These are phyloP conservation scores for Fraxinus cuspidata DNA, from an alignment of 257 asterid species.

Conservation along the genomic window DNA sequence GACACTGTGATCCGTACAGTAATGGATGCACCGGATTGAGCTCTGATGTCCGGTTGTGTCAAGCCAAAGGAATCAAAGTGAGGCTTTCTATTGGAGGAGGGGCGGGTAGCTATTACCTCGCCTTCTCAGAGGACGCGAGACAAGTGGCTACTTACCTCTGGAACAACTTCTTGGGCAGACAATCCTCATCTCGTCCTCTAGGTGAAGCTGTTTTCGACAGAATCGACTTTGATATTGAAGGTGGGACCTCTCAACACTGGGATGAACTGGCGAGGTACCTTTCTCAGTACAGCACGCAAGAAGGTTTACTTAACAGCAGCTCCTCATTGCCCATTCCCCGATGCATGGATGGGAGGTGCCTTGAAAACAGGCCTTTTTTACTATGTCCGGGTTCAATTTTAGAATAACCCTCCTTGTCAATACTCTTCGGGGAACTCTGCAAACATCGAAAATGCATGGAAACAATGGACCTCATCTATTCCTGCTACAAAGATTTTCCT, in stretches of 20 bases:
- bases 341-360: conserved; percentile 53
- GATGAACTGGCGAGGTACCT: conserved; percentile 53
- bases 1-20: conserved; percentile 61
- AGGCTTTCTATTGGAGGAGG: conserved; percentile 63
- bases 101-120: conserved; percentile 44
- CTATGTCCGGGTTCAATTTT: conserved; percentile 65
- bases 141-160: conserved; percentile 51
- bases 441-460: conserved; percentile 36
- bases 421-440: conserved; percentile 25
- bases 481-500: conserved; percentile 50
- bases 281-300: conserved; percentile 32
- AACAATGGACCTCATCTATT: conserved; percentile 47
- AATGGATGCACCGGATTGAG: conserved; percentile 41
- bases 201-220: conserved; percentile 57
- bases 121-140: conserved; percentile 43
- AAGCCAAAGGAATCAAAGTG: conserved; percentile 50
- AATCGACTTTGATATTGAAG: conserved; percentile 60
- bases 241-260: conserved; percentile 52
- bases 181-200: conserved; percentile 43
- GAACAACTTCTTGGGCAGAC: conserved; percentile 59
- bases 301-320: conserved; percentile 57
- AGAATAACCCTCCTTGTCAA: conserved; percentile 61
- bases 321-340: conserved; percentile 70
- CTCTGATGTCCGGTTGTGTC: conserved; percentile 49
- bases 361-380: conserved; percentile 58